phyloP scores from a whole-genome alignment of 2,329 filamentous ascomycete genomes.

The Fusarium zealandicum region DNA sequence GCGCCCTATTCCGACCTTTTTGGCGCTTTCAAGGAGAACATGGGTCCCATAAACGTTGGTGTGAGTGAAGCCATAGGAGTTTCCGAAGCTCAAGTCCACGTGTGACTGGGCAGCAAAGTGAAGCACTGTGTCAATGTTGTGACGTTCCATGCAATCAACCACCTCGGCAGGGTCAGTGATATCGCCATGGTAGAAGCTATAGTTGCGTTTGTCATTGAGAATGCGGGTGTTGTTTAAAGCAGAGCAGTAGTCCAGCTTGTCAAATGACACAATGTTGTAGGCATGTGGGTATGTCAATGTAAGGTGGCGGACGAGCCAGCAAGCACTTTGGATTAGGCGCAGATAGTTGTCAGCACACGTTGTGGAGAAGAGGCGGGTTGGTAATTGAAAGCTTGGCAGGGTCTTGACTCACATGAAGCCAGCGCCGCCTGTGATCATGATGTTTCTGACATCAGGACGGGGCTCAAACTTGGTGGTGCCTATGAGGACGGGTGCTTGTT shows the following conservation, averaged over 20 bases:
- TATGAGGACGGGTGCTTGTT: conserved; percentile 71
- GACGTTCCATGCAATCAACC: conserved; percentile 71
- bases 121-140: conserved; percentile 80
- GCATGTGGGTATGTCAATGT: conserved; percentile 73
- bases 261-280: conserved; percentile 83
- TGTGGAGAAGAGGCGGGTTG: conserved; percentile 11
- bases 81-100: conserved; percentile 82
- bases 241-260: conserved; percentile 85
- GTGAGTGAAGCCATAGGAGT: conserved; percentile 81
- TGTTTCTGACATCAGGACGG: conserved; percentile 74
- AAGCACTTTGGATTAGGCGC: conserved; percentile 62
- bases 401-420: conserved; percentile 76
- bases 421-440: conserved; percentile 83
- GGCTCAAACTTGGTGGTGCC: conserved; percentile 76
- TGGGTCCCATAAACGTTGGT: conserved; percentile 88
- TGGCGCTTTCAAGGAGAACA: conserved; percentile 78
- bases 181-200: conserved; percentile 81
- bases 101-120: conserved; percentile 89
- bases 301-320: conserved; percentile 83
- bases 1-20: conserved; percentile 72
- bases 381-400: conserved; percentile 3
- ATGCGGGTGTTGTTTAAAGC: conserved; percentile 80
- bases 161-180: conserved; percentile 76
- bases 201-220: conserved; percentile 73
- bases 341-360: conserved; percentile 21